phyloP scores from a whole-genome alignment of 129 eudicot species.

The Logfia minima region DNA sequence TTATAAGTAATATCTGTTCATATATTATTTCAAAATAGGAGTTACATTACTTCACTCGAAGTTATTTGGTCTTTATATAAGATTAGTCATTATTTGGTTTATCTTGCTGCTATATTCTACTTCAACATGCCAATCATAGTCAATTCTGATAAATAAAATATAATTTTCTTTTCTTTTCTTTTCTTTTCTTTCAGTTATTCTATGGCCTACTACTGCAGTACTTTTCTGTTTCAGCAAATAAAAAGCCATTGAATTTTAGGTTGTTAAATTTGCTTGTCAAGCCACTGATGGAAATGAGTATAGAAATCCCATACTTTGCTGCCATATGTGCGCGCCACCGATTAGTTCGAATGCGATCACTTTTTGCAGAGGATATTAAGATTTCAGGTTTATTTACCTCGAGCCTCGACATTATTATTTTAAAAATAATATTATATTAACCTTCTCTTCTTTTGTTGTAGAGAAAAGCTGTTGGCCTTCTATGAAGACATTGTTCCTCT shows the following conservation, averaged over 20 bases:
- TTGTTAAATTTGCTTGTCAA: conserved; percentile 76
- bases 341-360: conserved; percentile 61
- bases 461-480: conserved; percentile 96
- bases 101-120: background rate
- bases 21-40: background rate
- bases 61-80: background rate
- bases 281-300: conserved; percentile 96
- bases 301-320: conserved; percentile 83
- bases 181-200: conserved; percentile 53
- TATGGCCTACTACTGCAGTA: conserved; percentile 90
- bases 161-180: conserved; percentile 10
- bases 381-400: conserved; percentile 48
- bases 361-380: conserved; percentile 69
- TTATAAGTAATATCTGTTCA: background rate
- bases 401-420: background rate
- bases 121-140: background rate
- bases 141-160: conserved; percentile 1
- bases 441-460: conserved; percentile 30
- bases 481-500: conserved; percentile 69
- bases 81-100: background rate
- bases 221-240: conserved; percentile 81
- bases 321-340: conserved; percentile 98
- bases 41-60: too few relatives aligned
- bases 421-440: background rate
- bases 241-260: conserved; percentile 69